Evolutionary conservation across 441 rosid genomes (phyloP).

Genomic region (Croton setiger): DNA sequence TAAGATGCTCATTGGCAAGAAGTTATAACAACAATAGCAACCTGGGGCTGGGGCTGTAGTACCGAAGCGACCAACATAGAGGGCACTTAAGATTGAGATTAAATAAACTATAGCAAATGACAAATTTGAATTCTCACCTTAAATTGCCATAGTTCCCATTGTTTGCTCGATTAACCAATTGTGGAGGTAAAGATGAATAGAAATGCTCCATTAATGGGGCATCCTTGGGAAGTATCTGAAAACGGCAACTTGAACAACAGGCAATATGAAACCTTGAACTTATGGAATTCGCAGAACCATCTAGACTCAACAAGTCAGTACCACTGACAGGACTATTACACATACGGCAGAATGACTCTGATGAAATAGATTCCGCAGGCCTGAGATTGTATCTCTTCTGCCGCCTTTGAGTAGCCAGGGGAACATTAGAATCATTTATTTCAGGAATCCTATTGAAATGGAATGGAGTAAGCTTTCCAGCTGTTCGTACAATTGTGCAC

Average conservation of each 20-base stretch:
- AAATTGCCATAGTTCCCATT: slow-evolving; percentile 27
- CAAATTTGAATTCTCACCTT: slow-evolving; percentile 46
- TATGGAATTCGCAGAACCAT: slow-evolving; percentile 17
- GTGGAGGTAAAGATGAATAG: slow-evolving; percentile 49
- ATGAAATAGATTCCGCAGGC: slow-evolving; percentile 58
- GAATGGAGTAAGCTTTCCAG: slow-evolving; percentile 92
- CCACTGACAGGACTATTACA: slow-evolving; percentile 63
- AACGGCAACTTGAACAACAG: slow-evolving; percentile 84
- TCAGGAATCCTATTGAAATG: slow-evolving; percentile 84
- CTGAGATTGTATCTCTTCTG: slow-evolving; percentile 67
- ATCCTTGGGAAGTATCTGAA: slow-evolving; percentile 84
- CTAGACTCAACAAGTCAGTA: slow-evolving; percentile 38
- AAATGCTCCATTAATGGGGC: slow-evolving; percentile 49
- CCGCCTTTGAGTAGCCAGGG: slow-evolving; percentile 74
- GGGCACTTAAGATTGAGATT: background rate
- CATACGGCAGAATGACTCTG: slow-evolving; percentile 74
- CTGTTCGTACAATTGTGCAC: slow-evolving; percentile 81
- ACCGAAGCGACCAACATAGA: background rate
- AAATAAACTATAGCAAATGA: background rate
- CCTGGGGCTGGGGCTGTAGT: background rate
- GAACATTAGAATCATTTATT: slow-evolving; percentile 56
- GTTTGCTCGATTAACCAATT: slow-evolving; percentile 46
- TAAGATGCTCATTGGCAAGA: background rate
- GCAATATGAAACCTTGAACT: slow-evolving; percentile 38
- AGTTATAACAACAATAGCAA: background rate